These are phyloP conservation scores for Eutrema salsugineum DNA, from an alignment of 441 rosid genomes.

Conservation along the genomic window DNA sequence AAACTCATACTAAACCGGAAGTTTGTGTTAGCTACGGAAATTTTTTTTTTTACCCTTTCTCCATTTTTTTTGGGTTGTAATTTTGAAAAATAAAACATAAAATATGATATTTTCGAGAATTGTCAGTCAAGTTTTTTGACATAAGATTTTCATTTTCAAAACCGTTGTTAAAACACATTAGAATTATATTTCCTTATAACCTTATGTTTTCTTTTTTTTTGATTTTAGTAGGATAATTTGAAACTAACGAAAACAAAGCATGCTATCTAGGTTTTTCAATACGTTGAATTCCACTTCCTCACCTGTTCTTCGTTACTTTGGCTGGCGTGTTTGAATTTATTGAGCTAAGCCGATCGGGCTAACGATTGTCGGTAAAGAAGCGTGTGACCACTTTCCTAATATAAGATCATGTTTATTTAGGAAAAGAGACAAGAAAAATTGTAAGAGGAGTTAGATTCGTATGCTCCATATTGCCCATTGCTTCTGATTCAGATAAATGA, in stretches of 20 bases:
- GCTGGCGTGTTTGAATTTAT: not conserved
- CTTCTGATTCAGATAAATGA: conserved; percentile 14
- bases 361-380: conserved; percentile 5
- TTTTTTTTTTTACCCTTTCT: too few relatives aligned
- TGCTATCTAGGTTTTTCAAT: too few relatives aligned
- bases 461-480: conserved; percentile 32
- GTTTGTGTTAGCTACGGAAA: too few relatives aligned
- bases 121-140: not conserved
- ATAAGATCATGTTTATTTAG: conserved; percentile 16
- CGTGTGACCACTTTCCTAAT: conserved; percentile 24
- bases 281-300: too few relatives aligned
- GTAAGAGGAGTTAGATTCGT: conserved; percentile 6
- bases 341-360: not conserved
- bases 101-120: not conserved
- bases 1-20: too few relatives aligned
- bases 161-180: not conserved
- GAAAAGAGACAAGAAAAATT: conserved; percentile 20
- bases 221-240: not conserved
- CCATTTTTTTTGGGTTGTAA: too few relatives aligned
- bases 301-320: not conserved
- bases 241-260: not conserved
- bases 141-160: not conserved
- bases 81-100: not conserved
- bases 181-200: too few relatives aligned
- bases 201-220: too few relatives aligned